phyloP scores from a whole-genome alignment of 768 basidiomycete species.

The Phlebiopsis flavidoalba region DNA sequence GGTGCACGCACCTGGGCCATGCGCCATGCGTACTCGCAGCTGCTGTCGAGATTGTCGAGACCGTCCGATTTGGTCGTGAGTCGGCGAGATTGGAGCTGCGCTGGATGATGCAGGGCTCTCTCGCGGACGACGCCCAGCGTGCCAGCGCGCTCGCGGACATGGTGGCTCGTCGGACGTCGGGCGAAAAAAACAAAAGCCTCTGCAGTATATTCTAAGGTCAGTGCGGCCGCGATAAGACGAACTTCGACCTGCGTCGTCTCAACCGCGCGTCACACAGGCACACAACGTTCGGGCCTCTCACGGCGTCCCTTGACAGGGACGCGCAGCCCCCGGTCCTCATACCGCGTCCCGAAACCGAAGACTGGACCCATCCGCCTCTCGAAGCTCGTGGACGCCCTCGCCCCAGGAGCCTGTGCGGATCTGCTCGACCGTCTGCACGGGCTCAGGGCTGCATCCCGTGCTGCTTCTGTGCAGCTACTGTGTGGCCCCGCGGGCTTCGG shows the following conservation, averaged over 20 bases:
- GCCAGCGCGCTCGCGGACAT: constrained; percentile 32
- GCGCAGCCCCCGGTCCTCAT: constrained; percentile 81
- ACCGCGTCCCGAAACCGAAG: constrained; percentile 91
- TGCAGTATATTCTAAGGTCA: constrained; percentile 90
- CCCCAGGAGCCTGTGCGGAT: constrained; percentile 29
- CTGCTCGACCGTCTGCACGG: constrained; percentile 91
- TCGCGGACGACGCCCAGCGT: constrained; percentile 4
- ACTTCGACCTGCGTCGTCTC: background rate
- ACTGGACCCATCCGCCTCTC: constrained; percentile 69
- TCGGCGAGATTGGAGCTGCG: constrained; percentile 37
- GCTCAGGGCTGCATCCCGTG: constrained; percentile 83
- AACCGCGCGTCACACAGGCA: constrained; percentile 38
- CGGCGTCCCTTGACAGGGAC: constrained; percentile 40
- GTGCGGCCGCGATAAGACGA: constrained; percentile 14
- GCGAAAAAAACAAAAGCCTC: too few relatives aligned
- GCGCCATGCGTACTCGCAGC: constrained; percentile 3
- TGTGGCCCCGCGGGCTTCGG: constrained; percentile 54
- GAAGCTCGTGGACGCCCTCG: constrained; percentile 33
- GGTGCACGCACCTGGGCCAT: background rate
- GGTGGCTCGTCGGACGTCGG: constrained; percentile 53
- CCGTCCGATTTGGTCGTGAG: constrained; percentile 29
- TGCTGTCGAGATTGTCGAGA: constrained; percentile 27
- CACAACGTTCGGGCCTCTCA: constrained; percentile 82
- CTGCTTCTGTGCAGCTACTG: constrained; percentile 70
- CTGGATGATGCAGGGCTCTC: constrained; percentile 44